These are phyloP conservation scores for Fusarium circinatum DNA, from an alignment of 2,329 filamentous ascomycete genomes.

Conservation along the genomic window DNA sequence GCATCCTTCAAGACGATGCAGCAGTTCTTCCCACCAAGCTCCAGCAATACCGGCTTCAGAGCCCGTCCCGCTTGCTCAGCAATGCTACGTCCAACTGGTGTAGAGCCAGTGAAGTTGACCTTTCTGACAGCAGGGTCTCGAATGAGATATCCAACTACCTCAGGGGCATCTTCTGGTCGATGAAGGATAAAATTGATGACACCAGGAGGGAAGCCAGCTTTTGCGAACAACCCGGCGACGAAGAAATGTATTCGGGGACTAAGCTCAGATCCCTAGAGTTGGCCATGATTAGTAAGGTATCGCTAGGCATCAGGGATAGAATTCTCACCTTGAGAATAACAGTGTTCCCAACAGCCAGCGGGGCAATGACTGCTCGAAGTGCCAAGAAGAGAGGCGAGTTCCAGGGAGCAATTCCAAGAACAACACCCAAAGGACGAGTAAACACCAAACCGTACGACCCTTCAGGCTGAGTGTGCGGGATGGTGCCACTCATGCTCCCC, in stretches of 20 bases:
- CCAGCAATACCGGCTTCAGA: background rate
- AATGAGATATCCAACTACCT: background rate
- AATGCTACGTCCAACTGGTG: background rate
- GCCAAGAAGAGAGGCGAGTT: background rate
- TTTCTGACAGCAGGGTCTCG: background rate
- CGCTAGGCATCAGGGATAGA: accelerated
- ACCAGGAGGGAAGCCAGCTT: background rate
- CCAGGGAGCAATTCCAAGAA: background rate
- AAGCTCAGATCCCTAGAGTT: background rate
- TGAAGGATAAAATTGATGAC: background rate
- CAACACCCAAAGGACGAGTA: background rate
- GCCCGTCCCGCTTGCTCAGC: background rate
- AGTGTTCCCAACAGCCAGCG: background rate
- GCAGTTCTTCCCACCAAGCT: background rate
- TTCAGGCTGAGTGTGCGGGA: background rate
- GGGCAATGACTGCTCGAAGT: background rate
- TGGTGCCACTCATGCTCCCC: background rate
- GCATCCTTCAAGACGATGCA: background rate
- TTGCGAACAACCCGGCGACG: background rate
- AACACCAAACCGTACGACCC: background rate
- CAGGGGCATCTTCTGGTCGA: background rate
- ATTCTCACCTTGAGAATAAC: background rate
- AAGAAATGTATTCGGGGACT: background rate
- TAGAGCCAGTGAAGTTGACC: background rate
- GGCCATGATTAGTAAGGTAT: background rate